Conservation (phyloP, 2,329 filamentous ascomycete species). For the Eutypella sp. region DNA sequence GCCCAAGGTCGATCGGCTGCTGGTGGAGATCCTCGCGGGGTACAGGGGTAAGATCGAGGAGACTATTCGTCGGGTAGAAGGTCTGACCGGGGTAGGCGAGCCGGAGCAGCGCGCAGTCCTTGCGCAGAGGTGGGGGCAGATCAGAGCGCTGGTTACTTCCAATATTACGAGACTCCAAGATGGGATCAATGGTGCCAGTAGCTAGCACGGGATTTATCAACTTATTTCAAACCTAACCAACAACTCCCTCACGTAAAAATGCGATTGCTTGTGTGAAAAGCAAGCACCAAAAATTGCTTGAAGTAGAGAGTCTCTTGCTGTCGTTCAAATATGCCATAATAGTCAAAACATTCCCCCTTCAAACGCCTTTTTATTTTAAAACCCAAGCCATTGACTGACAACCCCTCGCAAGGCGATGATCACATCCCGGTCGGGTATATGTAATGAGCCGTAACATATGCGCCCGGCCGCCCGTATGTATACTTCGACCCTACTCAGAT, state of each 20-base stretch:
- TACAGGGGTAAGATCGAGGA: conserved; percentile 29
- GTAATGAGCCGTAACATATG: neutral
- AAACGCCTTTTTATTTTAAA: too few relatives aligned
- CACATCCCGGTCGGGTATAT: neutral
- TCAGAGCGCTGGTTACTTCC: conserved; percentile 30
- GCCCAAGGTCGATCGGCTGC: conserved; percentile 30
- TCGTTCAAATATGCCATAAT: neutral
- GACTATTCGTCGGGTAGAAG: conserved; percentile 25
- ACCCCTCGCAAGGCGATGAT: too few relatives aligned
- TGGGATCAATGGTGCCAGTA: neutral
- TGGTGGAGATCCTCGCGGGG: conserved; percentile 34
- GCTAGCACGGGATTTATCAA: neutral
- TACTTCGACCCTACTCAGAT: neutral
- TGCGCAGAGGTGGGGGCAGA: conserved; percentile 37
- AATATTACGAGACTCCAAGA: conserved; percentile 29
- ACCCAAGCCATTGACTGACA: too few relatives aligned
- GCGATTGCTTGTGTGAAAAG: too few relatives aligned
- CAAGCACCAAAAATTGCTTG: too few relatives aligned
- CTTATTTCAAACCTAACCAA: too few relatives aligned
- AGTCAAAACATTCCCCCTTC: neutral
- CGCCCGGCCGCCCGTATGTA: neutral
- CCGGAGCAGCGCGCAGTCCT: conserved; percentile 34
- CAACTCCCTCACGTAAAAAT: too few relatives aligned
- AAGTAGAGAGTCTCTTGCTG: neutral
- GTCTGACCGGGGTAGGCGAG: conserved; percentile 23